Conservation (phyloP, 371 early-diverging fungal genomes). For the Cokeromyces recurvatus region DNA sequence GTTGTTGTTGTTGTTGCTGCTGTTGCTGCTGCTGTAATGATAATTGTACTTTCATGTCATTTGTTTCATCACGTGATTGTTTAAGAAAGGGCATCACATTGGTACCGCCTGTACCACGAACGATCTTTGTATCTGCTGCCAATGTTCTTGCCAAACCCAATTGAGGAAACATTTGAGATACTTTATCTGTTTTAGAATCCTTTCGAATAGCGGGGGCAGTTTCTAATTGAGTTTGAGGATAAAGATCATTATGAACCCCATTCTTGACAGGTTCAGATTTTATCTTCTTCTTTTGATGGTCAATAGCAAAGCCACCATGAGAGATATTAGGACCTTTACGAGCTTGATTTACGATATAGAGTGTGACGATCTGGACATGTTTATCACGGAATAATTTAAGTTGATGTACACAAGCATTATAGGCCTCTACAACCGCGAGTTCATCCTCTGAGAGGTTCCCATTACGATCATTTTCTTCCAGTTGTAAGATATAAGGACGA, state of each 20-base stretch:
- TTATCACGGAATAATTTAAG: conserved; percentile 86
- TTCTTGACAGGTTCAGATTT: not conserved
- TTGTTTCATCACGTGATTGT: conserved; percentile 61
- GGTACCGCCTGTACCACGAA: conserved; percentile 95
- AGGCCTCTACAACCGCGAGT: conserved; percentile 43
- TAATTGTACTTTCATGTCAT: conserved; percentile 17
- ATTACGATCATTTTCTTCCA: conserved; percentile 20
- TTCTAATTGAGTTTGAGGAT: conserved; percentile 50
- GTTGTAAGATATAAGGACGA: conserved; percentile 48
- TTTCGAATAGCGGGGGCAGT: conserved; percentile 32
- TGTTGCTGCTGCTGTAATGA: no score
- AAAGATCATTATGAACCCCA: conserved; percentile 36
- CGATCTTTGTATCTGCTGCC: conserved; percentile 50
- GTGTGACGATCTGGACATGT: conserved; percentile 89
- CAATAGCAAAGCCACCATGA: conserved; percentile 53
- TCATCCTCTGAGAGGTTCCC: conserved; percentile 15
- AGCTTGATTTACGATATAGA: conserved; percentile 89
- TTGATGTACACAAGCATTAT: conserved; percentile 75
- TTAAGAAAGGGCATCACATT: conserved; percentile 87
- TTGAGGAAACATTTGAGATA: conserved; percentile 36
- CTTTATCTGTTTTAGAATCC: conserved; percentile 26
- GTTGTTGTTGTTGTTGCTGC: not conserved
- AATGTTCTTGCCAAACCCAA: conserved; percentile 57
- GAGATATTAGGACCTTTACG: conserved; percentile 68
- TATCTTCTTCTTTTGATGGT: conserved; percentile 17